phyloP scores from a whole-genome alignment of 140 eudicot species.

The Bidens hawaiensis region DNA sequence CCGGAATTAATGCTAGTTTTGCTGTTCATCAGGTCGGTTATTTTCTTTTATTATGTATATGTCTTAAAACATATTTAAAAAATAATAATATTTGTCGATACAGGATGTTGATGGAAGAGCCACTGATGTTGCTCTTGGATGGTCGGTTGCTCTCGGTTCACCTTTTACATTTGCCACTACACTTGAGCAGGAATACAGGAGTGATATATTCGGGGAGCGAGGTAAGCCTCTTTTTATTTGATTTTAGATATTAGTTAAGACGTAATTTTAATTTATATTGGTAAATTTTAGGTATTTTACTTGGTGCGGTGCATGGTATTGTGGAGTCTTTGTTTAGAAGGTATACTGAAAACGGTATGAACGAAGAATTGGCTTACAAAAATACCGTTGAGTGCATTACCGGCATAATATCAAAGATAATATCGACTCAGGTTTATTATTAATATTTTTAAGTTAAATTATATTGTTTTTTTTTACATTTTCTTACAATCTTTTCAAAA shows the following conservation, averaged over 20 bases:
- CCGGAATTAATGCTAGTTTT: slow-evolving; percentile 95
- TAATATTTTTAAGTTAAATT: neutral
- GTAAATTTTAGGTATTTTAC: slow-evolving; percentile 60
- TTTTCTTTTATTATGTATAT: neutral
- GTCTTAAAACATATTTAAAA: neutral
- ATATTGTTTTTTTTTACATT: neutral
- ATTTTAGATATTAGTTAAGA: neutral
- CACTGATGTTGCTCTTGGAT: slow-evolving; percentile 92
- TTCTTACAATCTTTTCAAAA: neutral
- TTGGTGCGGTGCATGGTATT: slow-evolving; percentile 96
- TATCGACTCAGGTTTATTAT: slow-evolving; percentile 68
- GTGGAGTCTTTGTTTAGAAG: slow-evolving; percentile 88
- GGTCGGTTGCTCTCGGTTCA: slow-evolving; percentile 98
- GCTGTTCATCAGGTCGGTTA: slow-evolving; percentile 88
- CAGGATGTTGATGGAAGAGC: slow-evolving; percentile 99
- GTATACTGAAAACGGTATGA: slow-evolving; percentile 89
- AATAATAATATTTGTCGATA: neutral
- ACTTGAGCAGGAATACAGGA: slow-evolving; percentile 83
- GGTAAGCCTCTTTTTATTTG: slow-evolving; percentile 30
- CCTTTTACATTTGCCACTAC: slow-evolving; percentile 96
- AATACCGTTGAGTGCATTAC: slow-evolving; percentile 96
- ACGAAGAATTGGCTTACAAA: slow-evolving; percentile 88
- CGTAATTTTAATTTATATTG: neutral
- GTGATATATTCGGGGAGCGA: slow-evolving; percentile 96
- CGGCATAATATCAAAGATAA: slow-evolving; percentile 74